Percentiles rank a stretch among this genome's conserved stretches.
Evolutionary conservation across 148 eudicot species (phyloP).

Genomic region (Chenopodium album): DNA sequence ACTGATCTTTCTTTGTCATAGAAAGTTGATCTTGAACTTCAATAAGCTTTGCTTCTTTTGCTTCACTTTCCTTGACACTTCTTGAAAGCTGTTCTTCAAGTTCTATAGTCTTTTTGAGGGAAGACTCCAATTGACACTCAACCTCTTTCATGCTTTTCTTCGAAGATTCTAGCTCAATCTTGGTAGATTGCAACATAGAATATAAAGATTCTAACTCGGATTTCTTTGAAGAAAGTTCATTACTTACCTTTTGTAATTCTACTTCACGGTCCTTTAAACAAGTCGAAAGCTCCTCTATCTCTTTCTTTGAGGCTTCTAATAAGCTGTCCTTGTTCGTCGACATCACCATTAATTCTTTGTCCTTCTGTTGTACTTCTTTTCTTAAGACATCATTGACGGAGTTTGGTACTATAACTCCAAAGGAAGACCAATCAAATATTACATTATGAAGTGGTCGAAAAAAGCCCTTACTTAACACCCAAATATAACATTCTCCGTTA

Average conservation of each 20-base stretch:
- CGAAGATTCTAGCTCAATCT: constrained; percentile 20
- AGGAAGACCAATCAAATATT: constrained; percentile 21
- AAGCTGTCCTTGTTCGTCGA: background rate
- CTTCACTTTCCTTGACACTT: too few species aligned
- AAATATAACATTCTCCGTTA: constrained; percentile 17
- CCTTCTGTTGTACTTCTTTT: background rate
- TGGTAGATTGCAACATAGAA: constrained; percentile 13
- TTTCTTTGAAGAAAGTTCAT: constrained; percentile 3
- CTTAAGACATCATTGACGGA: background rate
- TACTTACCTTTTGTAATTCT: constrained; percentile 6
- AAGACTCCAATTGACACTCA: constrained; percentile 4
- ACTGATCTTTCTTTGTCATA: too few species aligned
- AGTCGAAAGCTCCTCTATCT: background rate
- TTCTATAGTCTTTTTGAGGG: too few species aligned
- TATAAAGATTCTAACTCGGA: constrained; percentile 5
- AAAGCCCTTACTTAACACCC: background rate
- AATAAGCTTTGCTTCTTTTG: too few species aligned
- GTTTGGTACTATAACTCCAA: constrained; percentile 12
- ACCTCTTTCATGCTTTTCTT: constrained; percentile 13
- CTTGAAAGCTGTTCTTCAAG: too few species aligned
- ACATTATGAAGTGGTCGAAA: background rate
- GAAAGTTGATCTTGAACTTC: too few species aligned
- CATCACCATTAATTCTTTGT: background rate
- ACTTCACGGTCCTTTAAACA: background rate
- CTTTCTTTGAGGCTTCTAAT: constrained; percentile 6